Base-by-base conservation (phyloP, 345 rosid genomes). In the Cochlearia excelsa region DNA sequence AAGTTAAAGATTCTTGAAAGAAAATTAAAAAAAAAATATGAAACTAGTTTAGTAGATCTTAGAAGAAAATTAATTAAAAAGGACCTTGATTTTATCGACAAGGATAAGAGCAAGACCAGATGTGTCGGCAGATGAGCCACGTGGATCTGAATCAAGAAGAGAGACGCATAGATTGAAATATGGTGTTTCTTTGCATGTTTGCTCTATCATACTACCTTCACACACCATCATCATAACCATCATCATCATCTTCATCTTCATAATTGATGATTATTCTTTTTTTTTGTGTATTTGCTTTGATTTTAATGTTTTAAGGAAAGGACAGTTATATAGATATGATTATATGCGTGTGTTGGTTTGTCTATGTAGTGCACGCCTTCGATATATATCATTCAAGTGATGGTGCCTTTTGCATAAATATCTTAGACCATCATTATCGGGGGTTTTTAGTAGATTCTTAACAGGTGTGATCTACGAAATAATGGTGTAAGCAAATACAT, bases 171-270 rank as follows among this genome's bases (percentile, higher is more conserved):
- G 84, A 30, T 60, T 67, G 63, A 54, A 64, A 26, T 49, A 46
- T 1, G 79, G 79, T 45, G 78, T 74, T 51, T 70, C 62, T 55
- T 80, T 66, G 50, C 84, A 74, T 54, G 79, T 71, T 33, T 52
- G 39, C 16, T 69, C 61, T 53, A 74, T 55, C 52, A 59, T 64
- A 57, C 27, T 59, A 26, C 26, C 46, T 26, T 62, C 68, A 69
- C 63, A 54, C 31, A 47, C 16, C 63, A 69, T 7, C 54, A 57
- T 6, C n/a, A 55, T 29, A 45, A 54, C 3, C 28, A 42, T 1
- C 43, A 50, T 3, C 49, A 45, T 10, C 62, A 46, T 9, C 40
- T 9, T 11, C 49, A 63, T 2, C 26, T n/a, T 52, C 40, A 27
- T 35, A 33, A 2, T 33, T 33, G 35, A 33, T 33, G 35, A 33